These are phyloP conservation scores for Aphanomyces invadans DNA, from an alignment of 352 stramenopile species.

Conservation along the genomic window DNA sequence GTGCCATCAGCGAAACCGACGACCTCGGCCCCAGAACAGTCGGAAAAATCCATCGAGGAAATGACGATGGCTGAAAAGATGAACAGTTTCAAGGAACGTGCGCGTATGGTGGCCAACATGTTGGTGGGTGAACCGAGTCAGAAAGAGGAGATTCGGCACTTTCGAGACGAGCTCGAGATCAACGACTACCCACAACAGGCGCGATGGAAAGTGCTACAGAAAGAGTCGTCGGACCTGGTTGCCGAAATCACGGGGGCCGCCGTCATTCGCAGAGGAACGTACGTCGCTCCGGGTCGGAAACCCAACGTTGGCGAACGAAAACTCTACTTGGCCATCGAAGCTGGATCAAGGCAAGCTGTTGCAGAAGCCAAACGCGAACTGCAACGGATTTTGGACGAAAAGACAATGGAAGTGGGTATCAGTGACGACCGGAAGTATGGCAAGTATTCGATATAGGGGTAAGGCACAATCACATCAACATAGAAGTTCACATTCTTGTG, in stretches of 20 bases:
- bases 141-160: slow-evolving; percentile 33
- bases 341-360: slow-evolving; percentile 57
- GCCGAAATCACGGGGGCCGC: slow-evolving; percentile 82
- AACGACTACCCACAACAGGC: slow-evolving; percentile 92
- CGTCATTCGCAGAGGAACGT: slow-evolving; percentile 86
- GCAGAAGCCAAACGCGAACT: slow-evolving; percentile 70
- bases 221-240: slow-evolving; percentile 79
- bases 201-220: slow-evolving; percentile 81
- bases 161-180: slow-evolving; percentile 88
- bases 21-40: slow-evolving; percentile 29
- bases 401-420: slow-evolving; percentile 80
- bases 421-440: slow-evolving; percentile 72
- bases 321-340: slow-evolving; percentile 84
- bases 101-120: neutral
- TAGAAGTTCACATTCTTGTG: neutral
- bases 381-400: slow-evolving; percentile 84
- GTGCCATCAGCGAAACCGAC: slow-evolving; percentile 17
- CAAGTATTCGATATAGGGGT: slow-evolving; percentile 79
- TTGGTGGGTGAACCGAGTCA: neutral
- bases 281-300: slow-evolving; percentile 75
- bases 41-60: slow-evolving; percentile 18
- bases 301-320: slow-evolving; percentile 78
- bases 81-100: slow-evolving; percentile 15
- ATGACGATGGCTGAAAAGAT: slow-evolving; percentile 27
- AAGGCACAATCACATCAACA: slow-evolving; percentile 6